A percentile compares a stretch with the other conserved stretches of the same genome.
Conservation (phyloP, 2,329 filamentous ascomycete genomes). For the Xylaria polymorpha region DNA sequence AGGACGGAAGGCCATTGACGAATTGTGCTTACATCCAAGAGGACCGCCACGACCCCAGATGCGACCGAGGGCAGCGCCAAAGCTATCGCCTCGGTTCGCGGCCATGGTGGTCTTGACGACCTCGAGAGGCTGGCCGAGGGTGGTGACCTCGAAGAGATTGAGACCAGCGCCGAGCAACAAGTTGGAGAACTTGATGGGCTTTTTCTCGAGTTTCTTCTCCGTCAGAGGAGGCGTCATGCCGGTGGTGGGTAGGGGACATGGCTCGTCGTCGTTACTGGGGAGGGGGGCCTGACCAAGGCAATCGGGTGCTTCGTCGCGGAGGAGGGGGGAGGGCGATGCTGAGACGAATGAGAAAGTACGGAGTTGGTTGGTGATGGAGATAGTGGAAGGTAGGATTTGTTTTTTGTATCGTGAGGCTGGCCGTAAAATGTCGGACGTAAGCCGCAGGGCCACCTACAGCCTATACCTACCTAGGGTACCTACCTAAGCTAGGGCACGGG, state of each 20-base stretch:
- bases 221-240: constrained; percentile 61
- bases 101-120: constrained; percentile 99
- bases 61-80: constrained; percentile 81
- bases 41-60: constrained; percentile 95
- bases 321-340: constrained; percentile 28
- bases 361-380: constrained; percentile 18
- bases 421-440: constrained; percentile 20
- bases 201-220: constrained; percentile 83
- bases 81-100: constrained; percentile 90
- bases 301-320: constrained; percentile 85
- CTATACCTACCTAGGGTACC: too few species aligned
- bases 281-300: constrained; percentile 99
- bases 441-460: not conserved
- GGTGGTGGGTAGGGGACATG: constrained; percentile 71
- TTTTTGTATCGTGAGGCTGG: constrained; percentile 31
- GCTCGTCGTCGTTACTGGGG: constrained; percentile 56
- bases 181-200: constrained; percentile 99
- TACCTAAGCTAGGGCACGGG: too few species aligned
- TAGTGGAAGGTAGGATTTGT: constrained; percentile 8
- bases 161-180: constrained; percentile 91
- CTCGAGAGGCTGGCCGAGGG: constrained; percentile 81
- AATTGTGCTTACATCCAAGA: constrained; percentile 82
- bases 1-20: not conserved
- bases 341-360: constrained; percentile 18
- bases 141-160: constrained; percentile 91